Base-by-base conservation (phyloP, 1,139 yeast genomes). In the Ogataea hybrid region DNA sequence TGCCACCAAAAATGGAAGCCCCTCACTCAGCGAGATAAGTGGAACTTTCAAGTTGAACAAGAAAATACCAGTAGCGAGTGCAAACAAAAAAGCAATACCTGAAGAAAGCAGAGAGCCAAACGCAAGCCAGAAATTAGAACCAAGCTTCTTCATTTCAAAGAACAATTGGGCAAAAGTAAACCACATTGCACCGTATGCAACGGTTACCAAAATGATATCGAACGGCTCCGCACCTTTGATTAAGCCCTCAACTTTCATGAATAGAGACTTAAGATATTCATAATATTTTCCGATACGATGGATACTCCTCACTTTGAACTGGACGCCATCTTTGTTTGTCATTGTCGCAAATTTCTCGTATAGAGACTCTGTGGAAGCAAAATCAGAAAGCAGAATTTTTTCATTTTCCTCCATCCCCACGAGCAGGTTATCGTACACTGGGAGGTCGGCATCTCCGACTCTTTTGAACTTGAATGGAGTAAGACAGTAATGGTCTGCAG, bases 141-240 rank as follows among this genome's bases (percentile, higher is more conserved):
- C 97, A 25, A 84, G 71, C 35, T 64, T 61, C 54, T 79, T 79
- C 96, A 92, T 85, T 53, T 88, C 94, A 47, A 79, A 58, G 56
- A 88, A 92, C 33, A 94, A 77, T 49, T 83, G 81, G 43, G 80
- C 67, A 52, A 92, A 76, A 14, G 96, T 87, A 64, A 86, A 84
- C 75, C 88, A 74, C 97, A 92, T 90, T 39, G 95, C 95, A 28
- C 81, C 55, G 62, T 94, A 94, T 3, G 97, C 97, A 41, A 82
- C 65, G 9, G 88, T 75, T 43, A 94, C 83, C 48, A 90, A 75
- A 11, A 81, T 79, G 35, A 92, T 80, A 63, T 94, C 98, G 53
- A 88, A 87, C 28, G 84, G 79, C 56, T 92, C 97, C 11, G 97
- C 95, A 47, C 86, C 83, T 43, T 72, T 70, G 42, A 88, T 72